phyloP scores from a whole-genome alignment of 1,284 basidiomycete genomes.

The Moesziomyces parantarcticus region DNA sequence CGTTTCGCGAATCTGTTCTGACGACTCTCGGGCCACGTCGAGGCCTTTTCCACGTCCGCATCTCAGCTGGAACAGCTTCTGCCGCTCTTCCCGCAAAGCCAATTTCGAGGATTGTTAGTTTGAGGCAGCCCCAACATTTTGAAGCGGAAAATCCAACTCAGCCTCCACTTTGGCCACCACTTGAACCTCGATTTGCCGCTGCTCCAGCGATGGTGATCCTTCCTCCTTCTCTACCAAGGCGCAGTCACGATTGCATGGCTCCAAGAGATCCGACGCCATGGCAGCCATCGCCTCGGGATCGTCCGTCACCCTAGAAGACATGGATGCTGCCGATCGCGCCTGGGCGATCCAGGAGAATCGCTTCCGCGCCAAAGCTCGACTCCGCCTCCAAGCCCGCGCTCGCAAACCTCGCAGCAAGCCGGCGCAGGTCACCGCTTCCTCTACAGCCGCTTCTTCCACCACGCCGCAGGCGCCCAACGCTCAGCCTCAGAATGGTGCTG shows the following conservation, averaged over 20 bases:
- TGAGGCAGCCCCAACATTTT: neutral
- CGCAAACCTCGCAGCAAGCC: conserved; percentile 25
- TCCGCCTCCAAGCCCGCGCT: conserved; percentile 36
- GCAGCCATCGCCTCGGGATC: conserved; percentile 19
- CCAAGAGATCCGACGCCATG: conserved; percentile 4
- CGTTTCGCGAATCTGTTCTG: neutral
- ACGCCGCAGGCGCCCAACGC: neutral
- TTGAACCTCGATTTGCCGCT: neutral
- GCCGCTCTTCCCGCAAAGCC: neutral
- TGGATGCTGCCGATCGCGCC: conserved; percentile 37
- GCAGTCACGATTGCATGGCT: neutral
- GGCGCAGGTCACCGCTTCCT: neutral
- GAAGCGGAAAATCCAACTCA: conserved; percentile 16
- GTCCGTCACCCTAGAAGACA: conserved; percentile 18
- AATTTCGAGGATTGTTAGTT: neutral
- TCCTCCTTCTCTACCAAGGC: neutral
- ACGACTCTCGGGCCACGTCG: conserved; percentile 21
- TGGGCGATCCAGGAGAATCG: conserved; percentile 47
- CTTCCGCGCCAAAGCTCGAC: conserved; percentile 29
- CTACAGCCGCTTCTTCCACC: conserved; percentile 7
- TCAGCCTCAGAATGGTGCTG: neutral
- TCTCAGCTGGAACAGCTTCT: too few relatives aligned
- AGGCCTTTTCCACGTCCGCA: neutral
- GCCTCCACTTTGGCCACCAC: conserved; percentile 23
- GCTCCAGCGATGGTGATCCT: neutral